Evolutionary conservation across 352 stramenopile species (phyloP).

Genomic region (Salisapilia sapeloensis): DNA sequence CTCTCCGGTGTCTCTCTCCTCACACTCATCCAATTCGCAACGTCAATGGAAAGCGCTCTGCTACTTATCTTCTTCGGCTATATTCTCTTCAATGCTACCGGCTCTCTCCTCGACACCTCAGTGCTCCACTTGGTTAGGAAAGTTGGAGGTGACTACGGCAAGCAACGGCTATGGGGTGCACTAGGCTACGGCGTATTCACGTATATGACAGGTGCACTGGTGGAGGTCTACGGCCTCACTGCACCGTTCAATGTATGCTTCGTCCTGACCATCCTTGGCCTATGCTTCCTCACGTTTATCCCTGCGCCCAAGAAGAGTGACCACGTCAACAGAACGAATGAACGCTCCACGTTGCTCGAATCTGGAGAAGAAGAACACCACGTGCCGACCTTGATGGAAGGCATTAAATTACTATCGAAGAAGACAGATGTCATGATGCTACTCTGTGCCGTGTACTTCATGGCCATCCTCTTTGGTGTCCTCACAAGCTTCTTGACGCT

Average conservation of each 20-base stretch:
- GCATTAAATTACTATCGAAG: conserved; percentile 9
- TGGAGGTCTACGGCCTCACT: conserved; percentile 14
- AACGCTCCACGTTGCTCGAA: conserved; percentile 17
- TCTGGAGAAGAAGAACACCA: conserved; percentile 11
- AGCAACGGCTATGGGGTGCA: conserved; percentile 26
- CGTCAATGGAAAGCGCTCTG: conserved; percentile 20
- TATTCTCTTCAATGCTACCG: conserved; percentile 23
- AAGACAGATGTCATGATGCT: conserved; percentile 14
- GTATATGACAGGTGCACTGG: conserved; percentile 23
- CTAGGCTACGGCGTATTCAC: conserved; percentile 18
- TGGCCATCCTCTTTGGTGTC: conserved; percentile 12
- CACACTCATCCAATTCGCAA: conserved; percentile 23
- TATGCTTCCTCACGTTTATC: conserved; percentile 15
- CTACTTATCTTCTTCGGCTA: conserved; percentile 23
- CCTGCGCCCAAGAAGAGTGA: too few species aligned
- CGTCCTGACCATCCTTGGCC: conserved; percentile 13
- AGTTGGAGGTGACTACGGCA: conserved; percentile 23
- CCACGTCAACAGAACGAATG: too few species aligned
- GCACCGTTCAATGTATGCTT: conserved; percentile 33
- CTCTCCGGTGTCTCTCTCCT: conserved; percentile 22
- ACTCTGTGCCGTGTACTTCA: conserved; percentile 14
- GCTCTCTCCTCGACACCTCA: conserved; percentile 19
- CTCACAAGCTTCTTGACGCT: conserved; percentile 18
- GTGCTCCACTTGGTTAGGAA: conserved; percentile 16
- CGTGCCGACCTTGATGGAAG: conserved; percentile 12